phyloP scores from a whole-genome alignment of 148 eudicot species.

The Vaccinium vitisidaea region DNA sequence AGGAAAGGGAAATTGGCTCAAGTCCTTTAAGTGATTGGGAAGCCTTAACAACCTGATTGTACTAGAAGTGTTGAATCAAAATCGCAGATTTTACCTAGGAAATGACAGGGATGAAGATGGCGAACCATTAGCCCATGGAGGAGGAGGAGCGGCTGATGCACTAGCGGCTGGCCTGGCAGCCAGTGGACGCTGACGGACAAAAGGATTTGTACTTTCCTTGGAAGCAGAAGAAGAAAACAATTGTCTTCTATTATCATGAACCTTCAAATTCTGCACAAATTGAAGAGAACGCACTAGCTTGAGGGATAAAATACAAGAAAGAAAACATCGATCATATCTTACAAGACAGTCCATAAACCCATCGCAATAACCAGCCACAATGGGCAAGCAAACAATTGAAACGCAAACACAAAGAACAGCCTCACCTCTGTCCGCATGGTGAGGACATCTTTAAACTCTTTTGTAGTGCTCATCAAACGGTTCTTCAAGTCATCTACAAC shows the following conservation, averaged over 20 bases:
- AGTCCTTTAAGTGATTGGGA: not conserved
- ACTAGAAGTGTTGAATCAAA: too few species aligned
- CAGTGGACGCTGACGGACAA: constrained; percentile 67
- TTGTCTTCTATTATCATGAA: constrained; percentile 58
- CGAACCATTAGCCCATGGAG: constrained; percentile 69
- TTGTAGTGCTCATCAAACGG: constrained; percentile 61
- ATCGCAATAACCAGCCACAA: too few species aligned
- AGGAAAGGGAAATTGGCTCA: too few species aligned
- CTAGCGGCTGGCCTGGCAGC: constrained; percentile 42
- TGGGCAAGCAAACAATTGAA: too few species aligned
- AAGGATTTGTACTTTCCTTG: constrained; percentile 58
- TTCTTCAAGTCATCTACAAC: constrained; percentile 71
- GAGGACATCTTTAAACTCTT: constrained; percentile 74
- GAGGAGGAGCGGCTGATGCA: constrained; percentile 30
- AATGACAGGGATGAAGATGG: constrained; percentile 51
- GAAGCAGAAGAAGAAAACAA: constrained; percentile 53
- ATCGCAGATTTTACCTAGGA: constrained; percentile 38
- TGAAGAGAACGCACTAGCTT: too few species aligned
- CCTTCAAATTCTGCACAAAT: constrained; percentile 52
- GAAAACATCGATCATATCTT: too few species aligned
- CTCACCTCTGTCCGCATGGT: constrained; percentile 73
- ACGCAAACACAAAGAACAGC: too few species aligned
- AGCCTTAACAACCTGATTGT: too few species aligned
- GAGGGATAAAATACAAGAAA: too few species aligned
- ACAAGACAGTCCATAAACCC: not conserved